phyloP scores from a whole-genome alignment of 352 stramenopile species.

The Phytophthora aleatoria region DNA sequence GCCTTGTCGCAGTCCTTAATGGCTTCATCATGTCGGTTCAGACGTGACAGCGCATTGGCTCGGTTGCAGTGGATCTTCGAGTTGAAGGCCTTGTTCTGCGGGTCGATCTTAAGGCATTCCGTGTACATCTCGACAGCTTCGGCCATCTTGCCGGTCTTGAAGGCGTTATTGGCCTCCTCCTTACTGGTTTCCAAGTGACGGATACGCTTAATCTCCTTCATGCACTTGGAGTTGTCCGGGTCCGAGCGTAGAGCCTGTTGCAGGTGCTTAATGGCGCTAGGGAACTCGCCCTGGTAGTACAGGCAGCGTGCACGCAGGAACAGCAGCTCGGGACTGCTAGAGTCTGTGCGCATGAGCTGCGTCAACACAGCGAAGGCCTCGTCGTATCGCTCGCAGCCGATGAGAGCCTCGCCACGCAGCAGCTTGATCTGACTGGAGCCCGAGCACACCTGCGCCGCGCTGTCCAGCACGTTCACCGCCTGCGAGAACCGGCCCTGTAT shows the following conservation, averaged over 20 bases:
- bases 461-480: constrained; percentile 74
- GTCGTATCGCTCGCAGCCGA: constrained; percentile 80
- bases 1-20: constrained; percentile 91
- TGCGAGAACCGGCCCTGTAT: constrained; percentile 66
- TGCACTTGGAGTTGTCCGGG: constrained; percentile 89
- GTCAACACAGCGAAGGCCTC: constrained; percentile 83
- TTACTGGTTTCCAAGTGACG: constrained; percentile 87
- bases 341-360: constrained; percentile 86
- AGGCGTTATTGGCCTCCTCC: constrained; percentile 89
- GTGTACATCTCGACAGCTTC: constrained; percentile 91
- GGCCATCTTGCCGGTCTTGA: constrained; percentile 81
- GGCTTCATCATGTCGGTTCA: constrained; percentile 85
- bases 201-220: constrained; percentile 90
- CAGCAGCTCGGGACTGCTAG: constrained; percentile 83
- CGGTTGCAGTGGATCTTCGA: constrained; percentile 95
- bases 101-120: constrained; percentile 87
- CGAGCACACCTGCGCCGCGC: constrained; percentile 69
- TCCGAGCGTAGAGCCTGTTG: constrained; percentile 90
- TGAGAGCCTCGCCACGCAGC: constrained; percentile 71
- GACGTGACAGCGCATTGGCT: constrained; percentile 83
- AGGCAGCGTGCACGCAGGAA: constrained; percentile 88
- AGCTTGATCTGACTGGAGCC: constrained; percentile 76
- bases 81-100: constrained; percentile 91
- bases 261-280: constrained; percentile 93
- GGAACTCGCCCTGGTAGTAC: constrained; percentile 93